These are phyloP conservation scores for Colletotrichum sp. DNA, from an alignment of 2,329 filamentous ascomycete species.

Conservation along the genomic window DNA sequence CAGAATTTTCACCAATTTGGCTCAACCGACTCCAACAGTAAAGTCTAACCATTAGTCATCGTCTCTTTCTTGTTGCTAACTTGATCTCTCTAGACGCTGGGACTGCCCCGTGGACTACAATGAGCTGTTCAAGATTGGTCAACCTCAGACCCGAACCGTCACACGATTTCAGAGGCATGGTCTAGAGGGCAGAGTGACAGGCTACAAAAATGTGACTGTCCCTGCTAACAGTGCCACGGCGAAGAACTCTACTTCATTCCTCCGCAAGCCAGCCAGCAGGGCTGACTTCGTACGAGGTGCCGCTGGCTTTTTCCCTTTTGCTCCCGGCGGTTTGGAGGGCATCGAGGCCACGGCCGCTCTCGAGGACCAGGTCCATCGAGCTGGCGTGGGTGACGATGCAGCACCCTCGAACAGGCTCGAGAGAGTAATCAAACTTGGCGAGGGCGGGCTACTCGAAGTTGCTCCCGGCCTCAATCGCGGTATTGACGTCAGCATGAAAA, in stretches of 20 bases:
- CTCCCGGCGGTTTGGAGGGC: conserved; percentile 85
- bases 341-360: conserved; percentile 85
- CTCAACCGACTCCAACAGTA: conserved; percentile 86
- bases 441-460: conserved; percentile 79
- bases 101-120: conserved; percentile 80
- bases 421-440: conserved; percentile 83
- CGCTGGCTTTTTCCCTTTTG: conserved; percentile 93
- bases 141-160: conserved; percentile 92
- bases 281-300: conserved; percentile 93
- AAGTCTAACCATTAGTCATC: conserved; percentile 12
- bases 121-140: conserved; percentile 85
- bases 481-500: conserved; percentile 71
- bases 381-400: conserved; percentile 44
- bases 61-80: background rate
- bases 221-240: conserved; percentile 88
- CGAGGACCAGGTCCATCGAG: conserved; percentile 72
- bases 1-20: conserved; percentile 83
- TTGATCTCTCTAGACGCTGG: conserved; percentile 62
- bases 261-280: conserved; percentile 83
- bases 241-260: conserved; percentile 91
- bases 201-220: conserved; percentile 92
- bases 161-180: conserved; percentile 92
- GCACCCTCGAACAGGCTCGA: conserved; percentile 66
- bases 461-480: conserved; percentile 85
- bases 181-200: conserved; percentile 88